Conservation (phyloP, 2,329 filamentous ascomycete genomes). For the Trichoderma atrobrunneum region DNA sequence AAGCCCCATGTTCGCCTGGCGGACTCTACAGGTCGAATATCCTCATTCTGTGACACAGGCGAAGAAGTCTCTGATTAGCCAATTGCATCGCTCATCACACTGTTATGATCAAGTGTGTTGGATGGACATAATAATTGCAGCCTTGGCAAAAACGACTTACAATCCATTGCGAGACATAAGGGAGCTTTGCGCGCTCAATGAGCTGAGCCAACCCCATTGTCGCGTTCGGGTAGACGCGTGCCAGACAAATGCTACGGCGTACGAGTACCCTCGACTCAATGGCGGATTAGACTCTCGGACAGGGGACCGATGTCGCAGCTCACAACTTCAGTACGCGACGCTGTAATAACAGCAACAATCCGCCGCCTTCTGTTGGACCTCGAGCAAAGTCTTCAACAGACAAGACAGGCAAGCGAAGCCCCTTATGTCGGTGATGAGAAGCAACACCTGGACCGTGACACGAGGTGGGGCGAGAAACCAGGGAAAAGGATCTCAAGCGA, state of each 20-base stretch:
- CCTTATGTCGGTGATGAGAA: neutral
- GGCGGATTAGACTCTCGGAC: neutral
- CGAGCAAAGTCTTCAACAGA: neutral
- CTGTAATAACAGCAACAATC: neutral
- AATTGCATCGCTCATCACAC: neutral
- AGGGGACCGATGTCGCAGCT: neutral
- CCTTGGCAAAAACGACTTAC: constrained; percentile 24
- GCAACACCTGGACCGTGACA: neutral
- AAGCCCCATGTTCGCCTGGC: constrained; percentile 43
- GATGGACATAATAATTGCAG: neutral
- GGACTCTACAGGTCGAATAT: constrained; percentile 47
- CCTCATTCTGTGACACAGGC: constrained; percentile 41
- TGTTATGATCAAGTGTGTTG: neutral
- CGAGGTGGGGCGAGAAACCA: neutral
- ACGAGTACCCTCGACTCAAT: neutral
- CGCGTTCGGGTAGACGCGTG: neutral
- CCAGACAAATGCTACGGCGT: neutral
- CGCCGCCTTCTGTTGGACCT: neutral
- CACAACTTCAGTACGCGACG: neutral
- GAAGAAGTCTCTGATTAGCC: neutral
- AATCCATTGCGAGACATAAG: constrained; percentile 35
- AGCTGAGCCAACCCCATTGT: constrained; percentile 20
- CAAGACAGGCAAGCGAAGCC: neutral
- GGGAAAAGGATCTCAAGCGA: neutral
- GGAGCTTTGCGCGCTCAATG: constrained; percentile 29